A percentile compares a stretch with the other conserved stretches of the same genome.
Conservation (phyloP, 108 stramenopile genomes). For the Hondaea fermentalgiana region DNA sequence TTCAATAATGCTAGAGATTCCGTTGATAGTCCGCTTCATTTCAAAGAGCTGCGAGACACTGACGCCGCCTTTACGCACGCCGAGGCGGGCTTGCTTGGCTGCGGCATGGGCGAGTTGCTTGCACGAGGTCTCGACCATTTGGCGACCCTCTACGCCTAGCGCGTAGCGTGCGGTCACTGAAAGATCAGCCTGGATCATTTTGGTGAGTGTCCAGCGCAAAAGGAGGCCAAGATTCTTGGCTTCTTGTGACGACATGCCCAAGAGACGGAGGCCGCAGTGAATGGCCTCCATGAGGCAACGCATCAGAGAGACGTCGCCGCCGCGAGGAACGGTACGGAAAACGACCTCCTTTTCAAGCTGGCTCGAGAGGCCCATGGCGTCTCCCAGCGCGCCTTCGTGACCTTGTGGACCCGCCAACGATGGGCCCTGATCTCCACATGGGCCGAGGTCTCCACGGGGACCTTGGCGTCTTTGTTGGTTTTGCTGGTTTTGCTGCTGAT, state of each 20-base stretch:
- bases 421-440: background rate
- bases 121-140: slow-evolving; percentile 25
- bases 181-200: slow-evolving; percentile 34
- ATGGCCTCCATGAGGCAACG: slow-evolving; percentile 32
- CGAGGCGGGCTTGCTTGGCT: slow-evolving; percentile 28
- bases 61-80: slow-evolving; percentile 29
- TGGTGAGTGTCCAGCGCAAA: slow-evolving; percentile 23
- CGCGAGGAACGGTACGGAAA: slow-evolving; percentile 30
- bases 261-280: slow-evolving; percentile 28
- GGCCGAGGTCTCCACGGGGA: background rate
- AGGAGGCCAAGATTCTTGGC: slow-evolving; percentile 23
- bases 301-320: slow-evolving; percentile 19
- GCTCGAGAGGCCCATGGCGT: background rate
- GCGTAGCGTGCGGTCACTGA: background rate
- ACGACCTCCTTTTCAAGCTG: background rate
- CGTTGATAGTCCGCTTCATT: background rate
- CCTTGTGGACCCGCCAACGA: background rate
- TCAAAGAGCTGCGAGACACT: background rate
- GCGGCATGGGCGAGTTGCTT: slow-evolving; percentile 36
- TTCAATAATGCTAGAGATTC: background rate
- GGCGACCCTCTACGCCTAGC: slow-evolving; percentile 18
- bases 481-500: background rate
- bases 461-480: background rate
- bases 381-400: background rate
- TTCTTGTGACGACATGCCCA: slow-evolving; percentile 25